Evolutionary conservation across 2,329 filamentous ascomycete species (phyloP).

Genomic region (Microcyclospora tardicrescens): DNA sequence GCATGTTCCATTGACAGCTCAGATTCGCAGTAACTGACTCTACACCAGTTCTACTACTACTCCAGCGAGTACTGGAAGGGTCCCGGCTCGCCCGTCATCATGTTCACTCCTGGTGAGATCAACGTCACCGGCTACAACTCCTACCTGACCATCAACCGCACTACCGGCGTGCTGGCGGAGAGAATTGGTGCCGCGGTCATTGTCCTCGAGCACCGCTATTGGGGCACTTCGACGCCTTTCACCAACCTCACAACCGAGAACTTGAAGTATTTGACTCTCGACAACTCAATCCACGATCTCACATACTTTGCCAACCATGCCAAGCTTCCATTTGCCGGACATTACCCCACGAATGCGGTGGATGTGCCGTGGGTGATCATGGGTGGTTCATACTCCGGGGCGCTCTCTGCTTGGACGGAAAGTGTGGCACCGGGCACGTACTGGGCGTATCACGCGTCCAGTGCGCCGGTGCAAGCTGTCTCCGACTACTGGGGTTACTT

Average conservation of each 20-base stretch:
- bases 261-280: conserved; percentile 41
- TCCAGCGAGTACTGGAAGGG: conserved; percentile 40
- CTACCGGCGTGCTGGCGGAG: conserved; percentile 40
- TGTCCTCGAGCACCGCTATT: conserved; percentile 47
- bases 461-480: conserved; percentile 43
- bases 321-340: conserved; percentile 40
- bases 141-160: conserved; percentile 38
- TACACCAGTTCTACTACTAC: conserved; percentile 37
- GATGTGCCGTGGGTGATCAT: conserved; percentile 44
- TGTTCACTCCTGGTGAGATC: conserved; percentile 35
- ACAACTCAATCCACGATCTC: conserved; percentile 42
- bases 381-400: conserved; percentile 46
- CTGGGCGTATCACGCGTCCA: conserved; percentile 48
- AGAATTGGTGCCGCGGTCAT: conserved; percentile 42
- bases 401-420: conserved; percentile 44
- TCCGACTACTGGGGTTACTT: conserved; percentile 49
- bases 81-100: conserved; percentile 38
- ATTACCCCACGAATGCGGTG: conserved; percentile 36
- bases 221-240: conserved; percentile 44
- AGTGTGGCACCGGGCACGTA: conserved; percentile 42
- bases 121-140: conserved; percentile 34
- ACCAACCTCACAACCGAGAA: conserved; percentile 38
- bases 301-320: conserved; percentile 42
- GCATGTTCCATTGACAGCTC: no score
- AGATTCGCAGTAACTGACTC: no score